Evolutionary conservation across 208 protist genomes (phyloP), one percentile per base, ranked within the genome.

Genomic region (Plasmodiophora brassicae): DNA sequence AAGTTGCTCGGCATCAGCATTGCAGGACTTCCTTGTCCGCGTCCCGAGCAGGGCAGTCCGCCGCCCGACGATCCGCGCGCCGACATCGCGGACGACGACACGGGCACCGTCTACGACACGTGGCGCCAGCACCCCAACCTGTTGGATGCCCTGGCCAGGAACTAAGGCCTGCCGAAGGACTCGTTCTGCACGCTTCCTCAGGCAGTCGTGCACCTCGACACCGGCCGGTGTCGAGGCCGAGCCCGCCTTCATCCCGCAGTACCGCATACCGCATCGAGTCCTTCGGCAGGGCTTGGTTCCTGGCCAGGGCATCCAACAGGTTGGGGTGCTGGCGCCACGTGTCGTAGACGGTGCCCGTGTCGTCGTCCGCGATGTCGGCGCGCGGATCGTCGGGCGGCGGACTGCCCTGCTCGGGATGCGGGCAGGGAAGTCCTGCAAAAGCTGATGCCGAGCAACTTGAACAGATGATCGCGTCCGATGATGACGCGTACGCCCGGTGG

Each of bases 381-480:
- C 25, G 20, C 25, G 50, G 50, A 25, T 57, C 50, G 25, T 57
- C 50, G 50, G 50, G 50, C 20, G 50, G 20, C 14, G 50, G 50
- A 28, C 25, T 25, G 25, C 14, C 20, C 25, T 57, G 50, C 50
- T 14, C 20, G 25, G 50, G 14, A 14, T 14, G 25, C 50, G 65
- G 65, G 41, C 20, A 14, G 14, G 65, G 65, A 5, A 38, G 65
- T 5, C 65, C 65, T n/a, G 65, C 14, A 78, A 38, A 78, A 44
- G 5, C 5, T 32, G 65, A 78, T 78, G 20, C 65, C 65, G 5
- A 78, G n/a, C n/a, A n/a, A n/a, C 65, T 5, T 5, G 14, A 8
- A 14, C 32, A 78, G 41, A 32, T 44, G 65, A 78, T 78, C n/a
- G 65, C 65, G 65, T 8, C 65, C 65, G 65, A 78, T 78, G 65